Conservation (phyloP, 106 monocot species). For the Acorus gramineus region DNA sequence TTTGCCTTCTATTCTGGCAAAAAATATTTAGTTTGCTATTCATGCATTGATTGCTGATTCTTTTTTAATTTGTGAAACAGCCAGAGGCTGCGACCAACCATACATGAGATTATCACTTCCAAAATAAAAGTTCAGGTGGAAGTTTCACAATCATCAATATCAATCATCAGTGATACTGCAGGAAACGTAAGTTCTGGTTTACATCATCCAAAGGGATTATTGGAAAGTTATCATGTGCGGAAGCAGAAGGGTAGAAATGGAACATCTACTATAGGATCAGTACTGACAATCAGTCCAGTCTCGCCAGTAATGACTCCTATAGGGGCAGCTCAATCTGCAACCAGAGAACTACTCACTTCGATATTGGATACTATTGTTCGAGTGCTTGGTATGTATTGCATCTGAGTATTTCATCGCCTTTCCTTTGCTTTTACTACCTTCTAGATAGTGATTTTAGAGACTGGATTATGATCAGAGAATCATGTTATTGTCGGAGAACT, state of each 20-base stretch:
- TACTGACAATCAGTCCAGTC: constrained; percentile 72
- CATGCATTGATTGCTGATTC: too few species aligned
- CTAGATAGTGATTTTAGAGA: constrained; percentile 8
- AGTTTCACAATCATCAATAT: constrained; percentile 26
- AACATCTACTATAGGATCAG: constrained; percentile 27
- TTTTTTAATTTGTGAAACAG: constrained; percentile 28
- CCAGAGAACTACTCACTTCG: constrained; percentile 65
- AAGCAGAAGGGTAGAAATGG: constrained; percentile 65
- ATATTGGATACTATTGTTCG: constrained; percentile 54
- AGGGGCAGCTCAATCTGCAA: constrained; percentile 66
- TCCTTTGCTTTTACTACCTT: background rate
- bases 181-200: constrained; percentile 25
- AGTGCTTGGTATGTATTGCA: constrained; percentile 60
- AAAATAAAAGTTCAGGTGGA: constrained; percentile 56
- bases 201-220: constrained; percentile 36
- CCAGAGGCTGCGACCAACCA: constrained; percentile 79
- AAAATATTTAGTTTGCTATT: too few species aligned
- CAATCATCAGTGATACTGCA: constrained; percentile 22
- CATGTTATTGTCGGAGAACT: constrained; percentile 91
- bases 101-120: constrained; percentile 85
- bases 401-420: too few species aligned
- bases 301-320: constrained; percentile 72
- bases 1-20: too few species aligned
- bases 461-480: constrained; percentile 48
- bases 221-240: constrained; percentile 30